Evolutionary conservation across 352 stramenopile species (phyloP), one percentile per base, ranked within the genome.

Genomic region (Phytophthora macrochlamydospora): DNA sequence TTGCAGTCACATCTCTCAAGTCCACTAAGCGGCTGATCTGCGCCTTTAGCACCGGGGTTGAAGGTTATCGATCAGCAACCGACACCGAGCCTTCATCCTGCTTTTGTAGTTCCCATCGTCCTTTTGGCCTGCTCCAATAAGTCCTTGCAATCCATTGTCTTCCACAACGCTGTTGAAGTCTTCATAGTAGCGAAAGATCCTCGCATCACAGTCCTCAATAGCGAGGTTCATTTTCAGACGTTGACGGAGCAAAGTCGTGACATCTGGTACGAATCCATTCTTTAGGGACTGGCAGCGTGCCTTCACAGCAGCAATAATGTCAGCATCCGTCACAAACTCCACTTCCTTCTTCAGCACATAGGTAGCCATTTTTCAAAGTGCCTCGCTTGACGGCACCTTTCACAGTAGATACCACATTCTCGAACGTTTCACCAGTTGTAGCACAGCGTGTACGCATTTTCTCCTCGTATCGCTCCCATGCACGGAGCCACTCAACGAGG

Each of bases 211-310:
- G 42, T 65, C 38, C 8, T 65, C 50, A 2, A 59, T 33, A 14
- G 38, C 38, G 12, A 65, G 53, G 40, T 65, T 43, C 62, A 69
- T 69, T 14, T 42, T 55, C 6, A 69, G 43, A 18, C 44, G 32
- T 12, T 45, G 28, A 4, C 53, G 37, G 46, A 69, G 63, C 55
- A 69, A n/a, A 14, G 28, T 55, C 32, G 58, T 58, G 32, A 66
- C 29, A 12, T 65, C 54, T n/a, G 54, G 62, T n/a, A 63, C 51
- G 35, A 58, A 59, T 28, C 46, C 58, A 31, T 69, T 67, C 58
- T 63, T 62, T 24, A 69, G 33, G 7, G 45, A 53, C 18, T 37
- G 42, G 12, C 45, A 67, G 1, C 45, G 53, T 43, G 46, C 18
- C n/a, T 50, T 4, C 32, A 69, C 55, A 7, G 35, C 50, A 3